Evolutionary conservation across 192 early-diverging fungal species (phyloP).

Genomic region (Anaeromyces robustus): DNA sequence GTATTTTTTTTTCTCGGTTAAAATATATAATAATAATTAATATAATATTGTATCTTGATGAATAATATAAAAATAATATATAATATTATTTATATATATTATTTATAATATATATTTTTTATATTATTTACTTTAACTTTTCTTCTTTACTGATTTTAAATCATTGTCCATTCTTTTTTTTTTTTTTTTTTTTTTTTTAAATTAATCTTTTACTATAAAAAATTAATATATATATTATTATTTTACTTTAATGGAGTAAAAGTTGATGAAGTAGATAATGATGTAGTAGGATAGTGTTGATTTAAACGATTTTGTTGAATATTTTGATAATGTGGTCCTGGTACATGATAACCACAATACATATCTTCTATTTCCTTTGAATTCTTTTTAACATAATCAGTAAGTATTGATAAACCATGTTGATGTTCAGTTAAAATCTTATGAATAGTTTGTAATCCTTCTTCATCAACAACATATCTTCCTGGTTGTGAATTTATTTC

Average conservation of each 20-base stretch:
- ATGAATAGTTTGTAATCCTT: neutral
- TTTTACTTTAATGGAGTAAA: neutral
- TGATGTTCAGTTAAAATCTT: neutral
- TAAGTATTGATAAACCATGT: neutral
- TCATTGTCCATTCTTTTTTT: no score
- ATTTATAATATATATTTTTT: no score
- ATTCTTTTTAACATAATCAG: neutral
- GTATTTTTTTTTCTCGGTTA: no score
- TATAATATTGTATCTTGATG: no score
- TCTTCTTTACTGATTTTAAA: no score
- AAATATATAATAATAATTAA: no score
- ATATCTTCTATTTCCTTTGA: neutral
- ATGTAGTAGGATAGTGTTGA: neutral
- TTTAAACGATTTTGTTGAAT: neutral
- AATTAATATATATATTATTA: no score
- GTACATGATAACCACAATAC: neutral
- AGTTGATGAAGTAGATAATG: neutral
- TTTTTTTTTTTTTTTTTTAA: no score
- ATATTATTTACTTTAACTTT: no score
- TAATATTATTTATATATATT: no score
- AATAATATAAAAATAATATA: no score
- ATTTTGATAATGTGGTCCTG: neutral
- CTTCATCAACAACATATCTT: neutral
- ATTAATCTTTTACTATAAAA: no score
- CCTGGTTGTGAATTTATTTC: neutral